Percentiles rank a stretch among this genome's conserved stretches.
phyloP scores from a whole-genome alignment of 2,329 filamentous ascomycete genomes.

The Ophiostoma fasciatum region DNA sequence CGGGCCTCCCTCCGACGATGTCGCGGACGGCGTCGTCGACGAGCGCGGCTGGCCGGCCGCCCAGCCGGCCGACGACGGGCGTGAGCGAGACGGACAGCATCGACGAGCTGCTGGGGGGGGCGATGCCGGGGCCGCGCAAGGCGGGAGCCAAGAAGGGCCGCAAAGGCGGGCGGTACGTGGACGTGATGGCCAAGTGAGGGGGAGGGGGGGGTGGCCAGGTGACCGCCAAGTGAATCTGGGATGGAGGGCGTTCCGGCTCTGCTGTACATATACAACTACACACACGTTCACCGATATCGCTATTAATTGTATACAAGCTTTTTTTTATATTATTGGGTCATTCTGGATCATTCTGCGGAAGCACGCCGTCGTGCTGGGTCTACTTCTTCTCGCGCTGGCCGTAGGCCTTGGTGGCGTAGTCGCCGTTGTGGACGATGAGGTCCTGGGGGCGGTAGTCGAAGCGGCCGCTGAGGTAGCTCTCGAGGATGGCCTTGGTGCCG shows the following conservation, averaged over 20 bases:
- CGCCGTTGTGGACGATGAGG: slow-evolving; percentile 75
- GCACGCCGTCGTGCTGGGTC: too few species aligned
- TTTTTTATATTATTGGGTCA: background rate
- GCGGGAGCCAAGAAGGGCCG: slow-evolving; percentile 51
- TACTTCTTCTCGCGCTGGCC: slow-evolving; percentile 50
- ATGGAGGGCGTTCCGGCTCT: too few species aligned
- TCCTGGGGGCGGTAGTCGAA: slow-evolving; percentile 83
- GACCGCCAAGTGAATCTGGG: too few species aligned
- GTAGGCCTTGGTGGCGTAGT: slow-evolving; percentile 92
- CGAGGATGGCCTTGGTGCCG: slow-evolving; percentile 77
- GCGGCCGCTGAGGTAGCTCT: slow-evolving; percentile 78
- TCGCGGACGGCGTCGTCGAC: slow-evolving; percentile 31
- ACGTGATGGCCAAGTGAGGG: slow-evolving; percentile 70
- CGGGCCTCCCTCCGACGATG: slow-evolving; percentile 10
- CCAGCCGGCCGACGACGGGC: slow-evolving; percentile 59
- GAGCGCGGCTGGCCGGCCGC: slow-evolving; percentile 33
- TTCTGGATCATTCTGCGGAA: too few species aligned
- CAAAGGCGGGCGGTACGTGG: slow-evolving; percentile 80
- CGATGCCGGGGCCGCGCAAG: slow-evolving; percentile 53
- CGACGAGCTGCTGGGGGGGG: slow-evolving; percentile 75
- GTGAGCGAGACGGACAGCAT: slow-evolving; percentile 90
- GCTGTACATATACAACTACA: too few species aligned
- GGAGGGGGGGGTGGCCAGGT: too few species aligned
- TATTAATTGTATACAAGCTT: background rate
- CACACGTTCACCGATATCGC: too few species aligned